Evolutionary conservation across 148 eudicot species (phyloP).

Genomic region (Tetragonia tetragonoides): DNA sequence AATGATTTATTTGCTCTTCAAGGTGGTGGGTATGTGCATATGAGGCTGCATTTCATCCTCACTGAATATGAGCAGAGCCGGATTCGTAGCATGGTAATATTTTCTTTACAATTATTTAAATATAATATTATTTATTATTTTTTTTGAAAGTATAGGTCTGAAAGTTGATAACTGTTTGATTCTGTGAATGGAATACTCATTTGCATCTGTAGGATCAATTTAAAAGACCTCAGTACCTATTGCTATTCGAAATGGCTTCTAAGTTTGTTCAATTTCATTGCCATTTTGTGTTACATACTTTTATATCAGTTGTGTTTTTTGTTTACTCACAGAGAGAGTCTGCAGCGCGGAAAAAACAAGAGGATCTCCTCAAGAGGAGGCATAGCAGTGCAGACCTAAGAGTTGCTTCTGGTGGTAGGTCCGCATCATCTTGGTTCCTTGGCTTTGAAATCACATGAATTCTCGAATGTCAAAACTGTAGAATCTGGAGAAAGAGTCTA

Average conservation of each 20-base stretch:
- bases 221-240: not conserved
- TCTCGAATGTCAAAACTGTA: not conserved
- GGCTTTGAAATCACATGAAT: not conserved
- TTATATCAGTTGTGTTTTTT: not conserved
- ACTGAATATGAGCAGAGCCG: slow-evolving; percentile 66
- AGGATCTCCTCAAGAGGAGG: slow-evolving; percentile 36
- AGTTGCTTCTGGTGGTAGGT: slow-evolving; percentile 36
- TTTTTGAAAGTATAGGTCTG: too few species aligned
- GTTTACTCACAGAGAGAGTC: slow-evolving; percentile 66
- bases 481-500: slow-evolving; percentile 3
- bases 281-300: not conserved
- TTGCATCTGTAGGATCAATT: not conserved
- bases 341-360: slow-evolving; percentile 67
- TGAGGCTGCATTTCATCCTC: slow-evolving; percentile 70
- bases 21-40: slow-evolving; percentile 70
- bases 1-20: slow-evolving; percentile 69
- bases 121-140: too few species aligned
- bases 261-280: not conserved
- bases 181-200: not conserved
- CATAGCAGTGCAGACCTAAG: slow-evolving; percentile 31
- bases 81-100: slow-evolving; percentile 66
- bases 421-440: slow-evolving; percentile 29
- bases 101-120: not conserved
- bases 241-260: not conserved
- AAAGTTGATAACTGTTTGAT: not conserved